Evolutionary conservation across 345 rosid species (phyloP).

Genomic region (Noccaea bulbosa): DNA sequence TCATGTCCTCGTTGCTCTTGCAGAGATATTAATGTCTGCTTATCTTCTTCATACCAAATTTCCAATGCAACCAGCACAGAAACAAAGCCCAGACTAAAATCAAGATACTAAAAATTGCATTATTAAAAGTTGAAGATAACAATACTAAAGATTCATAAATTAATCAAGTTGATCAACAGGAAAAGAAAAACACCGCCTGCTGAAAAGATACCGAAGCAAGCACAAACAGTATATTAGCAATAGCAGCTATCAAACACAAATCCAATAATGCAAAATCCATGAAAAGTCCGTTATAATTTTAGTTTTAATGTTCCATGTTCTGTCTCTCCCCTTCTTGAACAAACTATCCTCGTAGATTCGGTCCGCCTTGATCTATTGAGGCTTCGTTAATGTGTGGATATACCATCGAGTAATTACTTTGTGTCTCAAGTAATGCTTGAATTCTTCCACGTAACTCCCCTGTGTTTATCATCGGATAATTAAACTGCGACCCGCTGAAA

Average conservation of each 20-base stretch:
- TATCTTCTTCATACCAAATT: conserved; percentile 9
- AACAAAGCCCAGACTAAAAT: not conserved
- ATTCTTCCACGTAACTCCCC: not conserved
- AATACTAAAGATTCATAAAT: not conserved
- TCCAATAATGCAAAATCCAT: too few species aligned
- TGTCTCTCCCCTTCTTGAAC: conserved; percentile 4
- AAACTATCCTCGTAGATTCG: too few species aligned
- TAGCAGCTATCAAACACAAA: too few species aligned
- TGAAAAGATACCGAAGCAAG: too few species aligned
- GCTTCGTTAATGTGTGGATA: not conserved
- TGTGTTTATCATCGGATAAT: conserved; percentile 16
- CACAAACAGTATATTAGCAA: too few species aligned
- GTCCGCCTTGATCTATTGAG: not conserved
- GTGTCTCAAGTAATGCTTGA: conserved; percentile 22
- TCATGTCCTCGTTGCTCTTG: not conserved
- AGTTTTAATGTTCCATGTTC: not conserved
- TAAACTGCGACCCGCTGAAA: not conserved
- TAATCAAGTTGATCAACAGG: too few species aligned
- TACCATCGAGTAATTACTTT: not conserved
- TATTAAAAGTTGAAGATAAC: conserved; percentile 2
- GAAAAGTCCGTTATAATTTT: too few species aligned
- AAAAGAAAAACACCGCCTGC: too few species aligned
- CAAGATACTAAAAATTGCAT: not conserved
- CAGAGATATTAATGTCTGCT: not conserved
- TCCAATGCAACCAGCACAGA: not conserved